Evolutionary conservation across 352 stramenopile genomes (phyloP).

Genomic region (Phytophthora colocasiae): DNA sequence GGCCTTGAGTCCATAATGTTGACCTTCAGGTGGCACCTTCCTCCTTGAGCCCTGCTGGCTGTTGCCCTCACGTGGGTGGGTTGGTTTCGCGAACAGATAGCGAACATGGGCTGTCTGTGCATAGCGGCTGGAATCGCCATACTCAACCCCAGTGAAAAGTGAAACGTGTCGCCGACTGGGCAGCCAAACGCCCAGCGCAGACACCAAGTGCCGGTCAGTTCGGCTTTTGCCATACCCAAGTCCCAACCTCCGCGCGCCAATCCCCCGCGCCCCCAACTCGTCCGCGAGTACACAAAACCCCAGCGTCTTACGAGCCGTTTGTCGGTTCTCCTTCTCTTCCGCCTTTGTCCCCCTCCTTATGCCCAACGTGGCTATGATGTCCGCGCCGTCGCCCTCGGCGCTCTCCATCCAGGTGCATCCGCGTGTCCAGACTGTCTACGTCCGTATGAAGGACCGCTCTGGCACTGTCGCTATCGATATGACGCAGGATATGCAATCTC

Average conservation of each 20-base stretch:
- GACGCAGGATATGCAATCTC: conserved; percentile 34
- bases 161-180: conserved; percentile 23
- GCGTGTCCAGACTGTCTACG: conserved; percentile 53
- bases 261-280: conserved; percentile 13
- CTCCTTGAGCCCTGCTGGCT: conserved; percentile 26
- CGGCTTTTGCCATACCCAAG: conserved; percentile 35
- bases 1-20: conserved; percentile 13
- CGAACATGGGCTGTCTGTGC: conserved; percentile 29
- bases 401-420: conserved; percentile 60
- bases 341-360: conserved; percentile 29
- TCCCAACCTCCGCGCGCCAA: conserved; percentile 3
- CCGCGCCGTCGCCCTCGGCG: conserved; percentile 31
- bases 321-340: not conserved
- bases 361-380: conserved; percentile 48
- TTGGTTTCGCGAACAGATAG: conserved; percentile 20
- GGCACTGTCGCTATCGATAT: conserved; percentile 69
- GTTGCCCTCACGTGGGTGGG: conserved; percentile 17
- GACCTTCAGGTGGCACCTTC: conserved; percentile 14
- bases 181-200: not conserved
- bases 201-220: conserved; percentile 20
- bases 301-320: conserved; percentile 6
- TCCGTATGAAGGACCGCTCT: conserved; percentile 77
- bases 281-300: conserved; percentile 10
- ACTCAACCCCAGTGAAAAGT: conserved; percentile 32
- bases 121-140: conserved; percentile 24